phyloP scores from a whole-genome alignment of 305 asterid species.

The Fraxinus baroniana region DNA sequence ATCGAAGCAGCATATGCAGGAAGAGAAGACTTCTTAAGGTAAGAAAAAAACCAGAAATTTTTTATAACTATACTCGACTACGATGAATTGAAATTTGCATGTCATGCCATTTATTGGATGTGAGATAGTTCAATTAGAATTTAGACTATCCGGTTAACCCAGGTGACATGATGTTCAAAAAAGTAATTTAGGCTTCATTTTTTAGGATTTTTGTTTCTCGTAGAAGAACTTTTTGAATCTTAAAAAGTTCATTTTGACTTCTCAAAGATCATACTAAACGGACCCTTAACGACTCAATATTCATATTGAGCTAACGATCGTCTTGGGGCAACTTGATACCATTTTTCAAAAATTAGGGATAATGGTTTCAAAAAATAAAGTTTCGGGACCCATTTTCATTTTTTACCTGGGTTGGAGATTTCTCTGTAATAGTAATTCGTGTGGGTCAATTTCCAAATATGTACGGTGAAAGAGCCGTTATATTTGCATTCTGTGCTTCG shows the following conservation, averaged over 20 bases:
- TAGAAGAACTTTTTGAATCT: not conserved
- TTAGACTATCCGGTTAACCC: not conserved
- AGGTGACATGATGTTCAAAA: not conserved
- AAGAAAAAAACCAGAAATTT: not conserved
- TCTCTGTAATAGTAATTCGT: not conserved
- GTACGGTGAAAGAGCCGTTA: conserved; percentile 19
- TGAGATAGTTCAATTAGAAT: not conserved
- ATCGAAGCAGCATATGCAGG: not conserved
- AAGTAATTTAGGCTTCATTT: not conserved
- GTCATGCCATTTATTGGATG: not conserved
- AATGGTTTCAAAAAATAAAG: not conserved
- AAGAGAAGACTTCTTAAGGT: not conserved
- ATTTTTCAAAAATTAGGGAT: not conserved
- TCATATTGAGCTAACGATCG: not conserved
- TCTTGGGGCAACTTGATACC: not conserved
- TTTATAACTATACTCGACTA: not conserved
- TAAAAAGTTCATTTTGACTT: not conserved
- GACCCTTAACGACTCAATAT: not conserved
- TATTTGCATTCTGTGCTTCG: not conserved
- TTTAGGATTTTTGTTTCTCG: not conserved
- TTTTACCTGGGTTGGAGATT: not conserved
- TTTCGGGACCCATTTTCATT: not conserved
- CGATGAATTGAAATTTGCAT: not conserved
- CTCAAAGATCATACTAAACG: not conserved
- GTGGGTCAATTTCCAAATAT: not conserved